Evolutionary conservation across 1,284 basidiomycete genomes (phyloP), one percentile per base, ranked within the genome.

Genomic region (Apiotrichum montevideense): DNA sequence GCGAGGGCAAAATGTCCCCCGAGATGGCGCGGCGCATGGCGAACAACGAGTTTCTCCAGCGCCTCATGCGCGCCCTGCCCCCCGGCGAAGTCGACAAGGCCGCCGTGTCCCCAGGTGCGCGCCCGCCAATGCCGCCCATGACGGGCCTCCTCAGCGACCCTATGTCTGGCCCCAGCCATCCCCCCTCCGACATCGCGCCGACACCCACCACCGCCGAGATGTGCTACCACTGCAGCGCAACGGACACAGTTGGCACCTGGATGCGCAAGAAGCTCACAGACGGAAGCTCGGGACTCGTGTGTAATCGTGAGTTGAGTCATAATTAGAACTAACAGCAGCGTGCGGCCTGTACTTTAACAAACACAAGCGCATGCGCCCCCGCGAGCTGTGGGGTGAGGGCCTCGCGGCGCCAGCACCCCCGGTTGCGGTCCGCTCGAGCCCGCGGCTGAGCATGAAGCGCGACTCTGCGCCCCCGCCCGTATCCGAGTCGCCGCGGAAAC

Each of bases 261-360:
- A 56, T 72, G 56, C 66, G 63, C 8, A 72, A 71, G 58, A 66
- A 66, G 52, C 57, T 67, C 52, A 67, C 68, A 44, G 68, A 70
- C 49, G 74, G 72, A 11, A 62, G 61, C 8, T 62, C 64, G 21
- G 63, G 63, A 42, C 70, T 70, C 41, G 74, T 76, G 8, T 76
- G 74, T 56, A 69, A 76, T 55, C 69, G 72, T 74, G 52, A 62
- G 72, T 39, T 39, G 37, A 65, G n/a, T n/a, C n/a, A n/a, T n/a
- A 29, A 32, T 21, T 21, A 21, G 21, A 21, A 40, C 58, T 58
- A 44, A 54, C 52, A 6, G 9, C 56, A 74, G 71, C 67, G 10
- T 76, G 74, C 42, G 74, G 73, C 0, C 39, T 70, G 6, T 74
- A 76, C 62, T 76, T 70, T 52, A 76, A 76, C 59, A 64, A 72